Base-by-base conservation (phyloP, 352 stramenopile species). In the Thalassiosira mediterranea region DNA sequence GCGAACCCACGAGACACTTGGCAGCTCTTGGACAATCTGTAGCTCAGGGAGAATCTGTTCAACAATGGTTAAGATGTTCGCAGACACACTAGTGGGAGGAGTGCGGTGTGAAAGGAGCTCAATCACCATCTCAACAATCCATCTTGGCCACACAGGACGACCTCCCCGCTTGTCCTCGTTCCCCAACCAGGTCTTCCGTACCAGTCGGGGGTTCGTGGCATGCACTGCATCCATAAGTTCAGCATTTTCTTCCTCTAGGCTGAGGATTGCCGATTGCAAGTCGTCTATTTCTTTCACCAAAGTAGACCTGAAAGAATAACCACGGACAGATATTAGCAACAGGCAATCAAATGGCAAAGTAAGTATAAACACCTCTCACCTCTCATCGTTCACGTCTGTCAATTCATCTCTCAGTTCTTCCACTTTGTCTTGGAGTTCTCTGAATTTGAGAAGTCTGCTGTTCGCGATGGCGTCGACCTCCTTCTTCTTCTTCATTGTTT, bases 391-490 rank as follows among this genome's bases (percentile, higher is more conserved):
- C 34, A 13, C 34, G 7, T 42, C 34, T 13, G 34, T 13, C 34
- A 42, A 42, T 42, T 42, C 34, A 42, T 42, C 34, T 42, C 34
- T n/a, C n/a, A n/a, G n/a, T n/a, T n/a, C n/a, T n/a, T n/a, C n/a
- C n/a, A n/a, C n/a, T n/a, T n/a, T n/a, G n/a, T n/a, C n/a, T n/a
- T n/a, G n/a, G n/a, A n/a, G n/a, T n/a, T n/a, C n/a, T n/a, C n/a
- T n/a, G n/a, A n/a, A n/a, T n/a, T n/a, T n/a, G n/a, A n/a, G n/a
- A n/a, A n/a, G n/a, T n/a, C n/a, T n/a, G n/a, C n/a, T n/a, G n/a
- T n/a, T n/a, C n/a, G n/a, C n/a, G n/a, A n/a, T n/a, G n/a, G n/a
- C n/a, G n/a, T n/a, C n/a, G n/a, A n/a, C n/a, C n/a, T n/a, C n/a
- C n/a, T n/a, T n/a, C n/a, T n/a, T n/a, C n/a, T n/a, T n/a, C n/a